Percentiles rank a stretch among this genome's conserved stretches.
phyloP scores from a whole-genome alignment of 306 rosid genomes.

The Acmispon strigosus region DNA sequence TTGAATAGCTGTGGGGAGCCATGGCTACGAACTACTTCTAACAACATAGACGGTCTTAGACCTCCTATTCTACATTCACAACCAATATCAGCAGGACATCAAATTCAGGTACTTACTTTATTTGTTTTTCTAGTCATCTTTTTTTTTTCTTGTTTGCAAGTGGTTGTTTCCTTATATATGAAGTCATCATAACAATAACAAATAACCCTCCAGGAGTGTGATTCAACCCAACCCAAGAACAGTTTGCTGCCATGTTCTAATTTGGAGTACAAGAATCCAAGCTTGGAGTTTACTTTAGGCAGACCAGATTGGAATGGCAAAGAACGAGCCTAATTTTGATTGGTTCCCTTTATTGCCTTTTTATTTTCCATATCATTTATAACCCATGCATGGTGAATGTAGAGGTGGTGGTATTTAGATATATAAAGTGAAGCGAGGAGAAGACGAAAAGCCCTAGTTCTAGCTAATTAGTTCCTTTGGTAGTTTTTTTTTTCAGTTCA shows the following conservation, averaged over 20 bases:
- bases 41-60: conserved; percentile 35
- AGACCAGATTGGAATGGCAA: conserved; percentile 53
- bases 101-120: conserved; percentile 41
- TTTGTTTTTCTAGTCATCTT: not conserved
- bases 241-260: conserved; percentile 19
- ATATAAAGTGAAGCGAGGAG: not conserved
- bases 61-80: conserved; percentile 32
- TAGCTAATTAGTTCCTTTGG: not conserved
- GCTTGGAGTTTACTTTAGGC: conserved; percentile 80
- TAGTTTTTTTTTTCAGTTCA: not conserved
- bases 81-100: conserved; percentile 29
- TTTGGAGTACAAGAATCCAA: conserved; percentile 52
- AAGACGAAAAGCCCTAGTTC: not conserved
- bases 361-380: not conserved
- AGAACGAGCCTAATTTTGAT: conserved; percentile 25
- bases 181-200: not conserved
- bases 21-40: conserved; percentile 37
- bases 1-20: conserved; percentile 39
- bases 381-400: conserved; percentile 3
- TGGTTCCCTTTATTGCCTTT: not conserved
- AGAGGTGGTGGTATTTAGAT: conserved; percentile 2
- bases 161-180: not conserved
- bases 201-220: conserved; percentile 43
- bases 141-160: not conserved
- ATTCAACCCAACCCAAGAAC: conserved; percentile 40